A percentile compares a stretch with the other conserved stretches of the same genome.
Conservation (phyloP, 345 rosid genomes). For the Anacardium occidentale region DNA sequence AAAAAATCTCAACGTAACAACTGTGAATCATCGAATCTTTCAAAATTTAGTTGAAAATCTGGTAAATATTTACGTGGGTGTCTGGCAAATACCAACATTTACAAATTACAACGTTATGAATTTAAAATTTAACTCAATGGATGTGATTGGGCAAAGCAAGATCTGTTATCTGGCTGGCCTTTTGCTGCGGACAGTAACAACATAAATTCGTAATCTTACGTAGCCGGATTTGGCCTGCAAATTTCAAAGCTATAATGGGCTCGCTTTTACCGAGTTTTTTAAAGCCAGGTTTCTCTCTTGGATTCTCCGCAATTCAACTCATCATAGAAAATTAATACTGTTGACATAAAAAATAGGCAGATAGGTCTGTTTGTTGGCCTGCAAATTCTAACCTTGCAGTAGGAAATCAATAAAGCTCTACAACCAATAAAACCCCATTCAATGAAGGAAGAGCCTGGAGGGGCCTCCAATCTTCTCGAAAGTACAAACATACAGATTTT, state of each 20-base stretch:
- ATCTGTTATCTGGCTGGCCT: not conserved
- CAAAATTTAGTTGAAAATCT: no score
- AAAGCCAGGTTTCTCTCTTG: not conserved
- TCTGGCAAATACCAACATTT: no score
- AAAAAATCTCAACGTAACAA: no score
- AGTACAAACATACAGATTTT: not conserved
- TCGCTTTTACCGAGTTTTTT: not conserved
- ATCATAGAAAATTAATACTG: not conserved
- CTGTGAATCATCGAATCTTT: no score
- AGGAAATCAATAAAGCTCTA: no score
- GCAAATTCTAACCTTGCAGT: no score
- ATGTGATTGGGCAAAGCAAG: not conserved
- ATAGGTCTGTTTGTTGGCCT: conserved; percentile 8
- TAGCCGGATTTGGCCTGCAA: conserved; percentile 21
- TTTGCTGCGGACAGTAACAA: not conserved
- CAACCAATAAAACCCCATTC: not conserved
- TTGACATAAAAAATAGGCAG: not conserved
- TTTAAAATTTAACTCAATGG: no score
- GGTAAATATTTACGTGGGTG: no score
- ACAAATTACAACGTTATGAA: no score
- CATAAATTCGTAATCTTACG: not conserved
- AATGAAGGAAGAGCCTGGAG: not conserved
- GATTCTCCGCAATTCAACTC: not conserved
- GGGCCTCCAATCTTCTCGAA: not conserved
- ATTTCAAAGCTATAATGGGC: not conserved